Conservation (phyloP, 768 basidiomycete genomes). For the Termitomyces eurrhizus region DNA sequence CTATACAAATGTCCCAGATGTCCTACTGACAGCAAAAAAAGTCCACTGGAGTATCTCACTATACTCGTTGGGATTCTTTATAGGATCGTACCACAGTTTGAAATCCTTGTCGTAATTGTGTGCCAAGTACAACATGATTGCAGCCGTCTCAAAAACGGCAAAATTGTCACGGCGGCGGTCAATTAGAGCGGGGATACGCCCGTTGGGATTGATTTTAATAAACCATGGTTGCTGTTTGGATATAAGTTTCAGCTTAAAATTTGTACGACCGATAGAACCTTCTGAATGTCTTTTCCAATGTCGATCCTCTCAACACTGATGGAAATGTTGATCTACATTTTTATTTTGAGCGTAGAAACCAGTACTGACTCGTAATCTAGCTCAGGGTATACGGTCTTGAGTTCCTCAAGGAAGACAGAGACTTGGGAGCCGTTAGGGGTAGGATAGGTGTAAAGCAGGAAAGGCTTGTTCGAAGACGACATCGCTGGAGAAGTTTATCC, state of each 20-base stretch:
- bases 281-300: slow-evolving; percentile 67
- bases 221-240: slow-evolving; percentile 58
- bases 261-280: slow-evolving; percentile 31
- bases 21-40: slow-evolving; percentile 62
- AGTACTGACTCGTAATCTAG: slow-evolving; percentile 40
- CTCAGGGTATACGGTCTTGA: slow-evolving; percentile 47
- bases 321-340: background rate
- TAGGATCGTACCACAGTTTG: slow-evolving; percentile 56
- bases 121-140: slow-evolving; percentile 79
- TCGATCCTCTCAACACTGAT: slow-evolving; percentile 49
- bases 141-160: slow-evolving; percentile 70
- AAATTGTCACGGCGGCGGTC: slow-evolving; percentile 63
- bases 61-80: slow-evolving; percentile 50
- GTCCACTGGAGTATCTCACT: slow-evolving; percentile 83
- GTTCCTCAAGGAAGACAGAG: slow-evolving; percentile 59
- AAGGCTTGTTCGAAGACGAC: slow-evolving; percentile 33
- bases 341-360: background rate
- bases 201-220: slow-evolving; percentile 69
- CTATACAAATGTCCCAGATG: background rate
- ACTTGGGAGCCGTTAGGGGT: slow-evolving; percentile 58
- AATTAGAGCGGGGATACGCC: slow-evolving; percentile 64
- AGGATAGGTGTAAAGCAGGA: slow-evolving; percentile 47
- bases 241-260: background rate
- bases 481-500: slow-evolving; percentile 10
- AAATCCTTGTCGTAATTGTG: slow-evolving; percentile 75